Conservation (phyloP, 2,329 filamentous ascomycete genomes). For the Cladosporium sp. region DNA sequence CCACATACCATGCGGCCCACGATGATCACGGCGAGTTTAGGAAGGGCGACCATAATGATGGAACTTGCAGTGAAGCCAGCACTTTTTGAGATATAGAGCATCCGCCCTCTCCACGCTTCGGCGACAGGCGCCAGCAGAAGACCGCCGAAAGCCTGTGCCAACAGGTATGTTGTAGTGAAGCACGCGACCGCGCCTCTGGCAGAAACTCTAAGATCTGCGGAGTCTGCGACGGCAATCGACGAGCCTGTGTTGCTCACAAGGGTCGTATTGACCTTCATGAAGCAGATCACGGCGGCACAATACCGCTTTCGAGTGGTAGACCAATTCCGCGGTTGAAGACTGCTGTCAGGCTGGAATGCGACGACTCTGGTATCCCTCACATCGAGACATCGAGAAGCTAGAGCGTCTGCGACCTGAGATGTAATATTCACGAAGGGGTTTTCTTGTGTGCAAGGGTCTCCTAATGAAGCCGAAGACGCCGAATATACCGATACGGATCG, state of each 20-base stretch:
- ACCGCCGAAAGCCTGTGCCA: slow-evolving; percentile 34
- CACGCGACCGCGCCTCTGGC: slow-evolving; percentile 6
- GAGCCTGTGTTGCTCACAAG: slow-evolving; percentile 19
- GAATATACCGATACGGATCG: background rate
- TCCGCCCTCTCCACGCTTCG: slow-evolving; percentile 32
- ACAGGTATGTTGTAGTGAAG: slow-evolving; percentile 24
- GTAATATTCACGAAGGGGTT: background rate
- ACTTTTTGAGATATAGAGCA: slow-evolving; percentile 29
- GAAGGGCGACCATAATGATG: slow-evolving; percentile 33
- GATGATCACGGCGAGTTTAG: slow-evolving; percentile 31
- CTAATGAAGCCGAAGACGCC: background rate
- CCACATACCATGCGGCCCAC: slow-evolving; percentile 40
- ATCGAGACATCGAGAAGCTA: slow-evolving; percentile 1
- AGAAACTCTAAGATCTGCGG: slow-evolving; percentile 7
- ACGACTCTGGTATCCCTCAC: background rate
- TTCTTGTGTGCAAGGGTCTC: background rate
- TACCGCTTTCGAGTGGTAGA: slow-evolving; percentile 12
- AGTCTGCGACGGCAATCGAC: slow-evolving; percentile 7
- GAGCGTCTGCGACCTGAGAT: background rate
- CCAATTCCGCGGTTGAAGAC: slow-evolving; percentile 16
- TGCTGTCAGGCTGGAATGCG: slow-evolving; percentile 1
- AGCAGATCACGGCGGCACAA: slow-evolving; percentile 16
- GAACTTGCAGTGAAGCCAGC: slow-evolving; percentile 28
- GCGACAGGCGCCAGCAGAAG: slow-evolving; percentile 34
- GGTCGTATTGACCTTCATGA: slow-evolving; percentile 18